A percentile compares a stretch with the other conserved stretches of the same genome.
Evolutionary conservation across 1,284 basidiomycete genomes (phyloP).

Genomic region (Rhodotorula sp.): DNA sequence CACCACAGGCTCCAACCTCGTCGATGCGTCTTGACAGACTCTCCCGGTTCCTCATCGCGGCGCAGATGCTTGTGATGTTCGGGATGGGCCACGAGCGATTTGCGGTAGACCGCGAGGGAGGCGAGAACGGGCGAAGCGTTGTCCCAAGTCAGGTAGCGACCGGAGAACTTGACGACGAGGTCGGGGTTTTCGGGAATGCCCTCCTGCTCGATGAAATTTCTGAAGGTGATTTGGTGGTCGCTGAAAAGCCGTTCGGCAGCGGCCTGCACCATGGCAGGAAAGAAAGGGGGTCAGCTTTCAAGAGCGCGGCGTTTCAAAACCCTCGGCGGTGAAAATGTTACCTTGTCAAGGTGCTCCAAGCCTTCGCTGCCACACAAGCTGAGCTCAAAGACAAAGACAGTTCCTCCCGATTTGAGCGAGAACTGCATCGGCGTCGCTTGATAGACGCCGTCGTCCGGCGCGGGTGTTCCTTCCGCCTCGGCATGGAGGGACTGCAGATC

Average conservation of each 20-base stretch:
- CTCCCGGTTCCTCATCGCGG: not conserved
- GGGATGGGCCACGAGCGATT: constrained; percentile 49
- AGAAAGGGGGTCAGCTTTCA: too few species aligned
- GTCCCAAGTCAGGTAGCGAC: constrained; percentile 56
- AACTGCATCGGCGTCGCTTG: constrained; percentile 47
- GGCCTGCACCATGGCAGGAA: constrained; percentile 20
- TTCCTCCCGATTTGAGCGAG: constrained; percentile 52
- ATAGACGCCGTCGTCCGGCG: constrained; percentile 31
- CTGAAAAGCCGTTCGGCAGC: constrained; percentile 50
- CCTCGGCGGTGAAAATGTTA: not conserved
- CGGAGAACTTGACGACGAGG: constrained; percentile 54
- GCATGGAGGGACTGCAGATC: constrained; percentile 32
- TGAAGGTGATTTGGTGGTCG: constrained; percentile 54
- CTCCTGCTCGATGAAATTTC: constrained; percentile 55
- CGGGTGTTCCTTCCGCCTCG: constrained; percentile 7
- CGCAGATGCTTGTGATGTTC: constrained; percentile 30
- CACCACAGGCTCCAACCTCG: constrained; percentile 40
- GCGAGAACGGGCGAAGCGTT: constrained; percentile 55
- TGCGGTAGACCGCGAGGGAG: constrained; percentile 54
- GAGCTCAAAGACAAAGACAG: constrained; percentile 55
- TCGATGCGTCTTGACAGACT: not conserved
- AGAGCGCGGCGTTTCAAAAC: not conserved
- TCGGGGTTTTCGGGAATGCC: constrained; percentile 54
- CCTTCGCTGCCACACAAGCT: constrained; percentile 49
- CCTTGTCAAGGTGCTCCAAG: constrained; percentile 43